phyloP scores from a whole-genome alignment of 2,329 filamentous ascomycete genomes.

The Coniochaeta sp. region DNA sequence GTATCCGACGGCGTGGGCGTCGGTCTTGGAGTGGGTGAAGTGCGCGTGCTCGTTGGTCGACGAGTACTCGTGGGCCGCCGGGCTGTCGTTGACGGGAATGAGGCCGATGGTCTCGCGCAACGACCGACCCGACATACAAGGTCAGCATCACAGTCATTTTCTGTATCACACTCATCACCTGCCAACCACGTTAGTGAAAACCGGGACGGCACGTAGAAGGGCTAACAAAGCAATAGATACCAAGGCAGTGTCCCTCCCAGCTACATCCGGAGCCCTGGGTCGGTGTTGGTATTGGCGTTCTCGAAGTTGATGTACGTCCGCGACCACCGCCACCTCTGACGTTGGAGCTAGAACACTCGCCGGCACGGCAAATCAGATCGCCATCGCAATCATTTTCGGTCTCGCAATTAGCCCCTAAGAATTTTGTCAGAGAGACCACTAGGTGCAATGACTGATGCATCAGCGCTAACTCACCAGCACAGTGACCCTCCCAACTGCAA shows the following conservation, averaged over 20 bases:
- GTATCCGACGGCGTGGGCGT: not conserved
- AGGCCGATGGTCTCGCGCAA: slow-evolving; percentile 1
- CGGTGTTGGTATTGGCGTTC: not conserved
- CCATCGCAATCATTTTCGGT: slow-evolving; percentile 12
- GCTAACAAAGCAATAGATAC: not conserved
- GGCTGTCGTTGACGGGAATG: not conserved
- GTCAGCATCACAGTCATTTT: slow-evolving; percentile 11
- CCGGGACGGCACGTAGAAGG: too few species aligned
- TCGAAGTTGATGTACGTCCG: slow-evolving; percentile 6
- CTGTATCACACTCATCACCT: slow-evolving; percentile 10
- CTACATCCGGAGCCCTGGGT: slow-evolving; percentile 3
- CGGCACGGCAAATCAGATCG: slow-evolving; percentile 7
- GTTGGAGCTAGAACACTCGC: slow-evolving; percentile 6
- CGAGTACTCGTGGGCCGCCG: not conserved
- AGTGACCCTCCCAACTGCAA: slow-evolving; percentile 1
- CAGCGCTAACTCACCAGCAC: not conserved
- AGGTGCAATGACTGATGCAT: not conserved
- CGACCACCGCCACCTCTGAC: not conserved
- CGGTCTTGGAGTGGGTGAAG: slow-evolving; percentile 1
- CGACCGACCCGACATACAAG: slow-evolving; percentile 4
- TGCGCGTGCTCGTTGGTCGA: not conserved
- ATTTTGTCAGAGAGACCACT: not conserved
- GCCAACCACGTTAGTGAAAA: not conserved
- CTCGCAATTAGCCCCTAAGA: slow-evolving; percentile 9
- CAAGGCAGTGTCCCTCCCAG: slow-evolving; percentile 10